These are phyloP conservation scores for Vicia sativa DNA, from an alignment of 306 rosid genomes.

Conservation along the genomic window DNA sequence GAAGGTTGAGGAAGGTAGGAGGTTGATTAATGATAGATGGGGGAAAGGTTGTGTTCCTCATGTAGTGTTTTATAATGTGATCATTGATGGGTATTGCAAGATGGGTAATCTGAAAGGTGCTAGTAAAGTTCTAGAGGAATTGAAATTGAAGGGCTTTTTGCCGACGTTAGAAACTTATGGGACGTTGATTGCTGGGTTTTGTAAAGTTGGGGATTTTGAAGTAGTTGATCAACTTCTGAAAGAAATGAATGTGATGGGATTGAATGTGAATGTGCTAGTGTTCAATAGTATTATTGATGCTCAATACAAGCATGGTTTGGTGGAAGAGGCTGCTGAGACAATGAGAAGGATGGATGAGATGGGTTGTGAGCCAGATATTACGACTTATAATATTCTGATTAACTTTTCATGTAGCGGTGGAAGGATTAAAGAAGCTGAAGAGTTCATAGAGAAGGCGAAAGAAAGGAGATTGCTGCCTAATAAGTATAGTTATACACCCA, in stretches of 20 bases:
- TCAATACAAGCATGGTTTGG: constrained; percentile 55
- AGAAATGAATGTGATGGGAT: constrained; percentile 68
- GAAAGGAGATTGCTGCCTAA: constrained; percentile 53
- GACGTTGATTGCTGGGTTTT: constrained; percentile 66
- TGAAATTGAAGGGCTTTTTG: constrained; percentile 71
- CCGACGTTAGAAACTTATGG: constrained; percentile 68
- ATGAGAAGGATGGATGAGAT: constrained; percentile 56
- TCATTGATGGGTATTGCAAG: constrained; percentile 75
- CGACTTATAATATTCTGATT: constrained; percentile 65
- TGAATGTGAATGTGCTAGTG: constrained; percentile 54
- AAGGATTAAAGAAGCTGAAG: constrained; percentile 61
- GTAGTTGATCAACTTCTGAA: constrained; percentile 57
- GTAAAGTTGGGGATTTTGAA: constrained; percentile 63
- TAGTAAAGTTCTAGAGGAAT: constrained; percentile 51
- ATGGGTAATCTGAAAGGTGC: constrained; percentile 62
- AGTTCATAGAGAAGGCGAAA: constrained; percentile 54
- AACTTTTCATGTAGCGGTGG: constrained; percentile 61
- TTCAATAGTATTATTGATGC: constrained; percentile 70
- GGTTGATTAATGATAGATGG: constrained; percentile 68
- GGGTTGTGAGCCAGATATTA: constrained; percentile 73
- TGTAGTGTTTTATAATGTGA: constrained; percentile 70
- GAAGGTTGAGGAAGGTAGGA: constrained; percentile 62
- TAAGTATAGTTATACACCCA: constrained; percentile 69
- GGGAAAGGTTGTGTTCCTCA: constrained; percentile 72
- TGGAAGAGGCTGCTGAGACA: constrained; percentile 48